phyloP scores from a whole-genome alignment of 352 stramenopile genomes.

The Plasmopara halstedii region DNA sequence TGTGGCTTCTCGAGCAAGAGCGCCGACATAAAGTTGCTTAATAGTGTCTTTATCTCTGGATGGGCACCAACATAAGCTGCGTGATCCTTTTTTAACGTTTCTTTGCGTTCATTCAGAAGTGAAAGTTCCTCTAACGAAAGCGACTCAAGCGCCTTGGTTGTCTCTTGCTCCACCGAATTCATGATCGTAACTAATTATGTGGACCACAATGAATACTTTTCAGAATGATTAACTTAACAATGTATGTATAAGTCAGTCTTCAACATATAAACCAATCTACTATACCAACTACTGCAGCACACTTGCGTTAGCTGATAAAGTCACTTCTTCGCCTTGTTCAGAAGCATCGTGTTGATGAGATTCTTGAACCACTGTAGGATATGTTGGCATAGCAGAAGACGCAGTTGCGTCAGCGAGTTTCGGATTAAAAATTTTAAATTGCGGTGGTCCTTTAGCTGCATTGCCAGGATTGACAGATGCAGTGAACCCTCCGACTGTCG shows the following conservation, averaged over 20 bases:
- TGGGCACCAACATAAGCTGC: conserved; percentile 72
- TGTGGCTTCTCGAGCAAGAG: conserved; percentile 83
- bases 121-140: conserved; percentile 81
- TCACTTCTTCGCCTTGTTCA: conserved; percentile 54
- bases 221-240: conserved; percentile 1
- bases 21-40: conserved; percentile 82
- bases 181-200: conserved; percentile 7
- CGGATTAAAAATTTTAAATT: conserved; percentile 88
- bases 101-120: conserved; percentile 80
- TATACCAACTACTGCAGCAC: conserved; percentile 48
- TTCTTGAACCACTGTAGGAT: conserved; percentile 3
- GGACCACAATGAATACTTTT: not conserved
- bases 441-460: conserved; percentile 33
- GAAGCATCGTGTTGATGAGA: conserved; percentile 18
- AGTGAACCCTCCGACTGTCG: conserved; percentile 27
- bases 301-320: conserved; percentile 61
- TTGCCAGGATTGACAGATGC: conserved; percentile 23
- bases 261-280: no score
- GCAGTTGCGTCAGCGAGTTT: conserved; percentile 30
- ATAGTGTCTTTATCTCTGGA: conserved; percentile 85
- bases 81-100: conserved; percentile 82
- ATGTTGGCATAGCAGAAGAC: conserved; percentile 10
- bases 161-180: conserved; percentile 18
- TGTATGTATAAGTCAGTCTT: no score
- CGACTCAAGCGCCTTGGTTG: conserved; percentile 53